phyloP scores from a whole-genome alignment of 148 eudicot genomes.

The Silene latifolia region DNA sequence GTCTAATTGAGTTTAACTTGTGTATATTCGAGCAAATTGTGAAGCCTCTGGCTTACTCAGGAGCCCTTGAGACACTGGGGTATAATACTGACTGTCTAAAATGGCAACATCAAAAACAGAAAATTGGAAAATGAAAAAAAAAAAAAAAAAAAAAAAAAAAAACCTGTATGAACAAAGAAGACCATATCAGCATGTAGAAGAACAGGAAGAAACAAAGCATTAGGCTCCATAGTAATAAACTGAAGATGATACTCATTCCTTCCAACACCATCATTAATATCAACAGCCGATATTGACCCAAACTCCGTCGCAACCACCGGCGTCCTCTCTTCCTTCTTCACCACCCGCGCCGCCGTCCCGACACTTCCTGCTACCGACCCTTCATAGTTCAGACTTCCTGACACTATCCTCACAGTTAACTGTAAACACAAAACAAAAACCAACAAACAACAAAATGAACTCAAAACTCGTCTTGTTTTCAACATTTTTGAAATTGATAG shows the following conservation, averaged over 20 bases:
- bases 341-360: slow-evolving; percentile 33
- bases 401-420: background rate
- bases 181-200: slow-evolving; percentile 74
- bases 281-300: slow-evolving; percentile 53
- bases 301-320: slow-evolving; percentile 43
- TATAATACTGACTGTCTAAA: too few species aligned
- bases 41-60: too few species aligned
- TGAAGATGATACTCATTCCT: slow-evolving; percentile 52
- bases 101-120: too few species aligned
- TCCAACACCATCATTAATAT: slow-evolving; percentile 39
- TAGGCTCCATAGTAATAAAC: slow-evolving; percentile 76
- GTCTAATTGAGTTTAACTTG: too few species aligned
- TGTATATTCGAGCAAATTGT: too few species aligned
- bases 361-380: background rate
- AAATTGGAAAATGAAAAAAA: too few species aligned
- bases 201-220: slow-evolving; percentile 70
- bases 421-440: background rate
- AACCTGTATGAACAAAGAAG: slow-evolving; percentile 78
- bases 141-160: too few species aligned
- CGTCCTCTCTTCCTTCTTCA: slow-evolving; percentile 44
- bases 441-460: background rate
- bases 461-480: slow-evolving; percentile 1
- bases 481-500: background rate
- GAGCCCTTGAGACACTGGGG: too few species aligned
- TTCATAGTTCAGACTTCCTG: slow-evolving; percentile 9